Evolutionary conservation across 2,329 filamentous ascomycete species (phyloP), one percentile per base, ranked within the genome.

Genomic region (Whalleya microplaca): DNA sequence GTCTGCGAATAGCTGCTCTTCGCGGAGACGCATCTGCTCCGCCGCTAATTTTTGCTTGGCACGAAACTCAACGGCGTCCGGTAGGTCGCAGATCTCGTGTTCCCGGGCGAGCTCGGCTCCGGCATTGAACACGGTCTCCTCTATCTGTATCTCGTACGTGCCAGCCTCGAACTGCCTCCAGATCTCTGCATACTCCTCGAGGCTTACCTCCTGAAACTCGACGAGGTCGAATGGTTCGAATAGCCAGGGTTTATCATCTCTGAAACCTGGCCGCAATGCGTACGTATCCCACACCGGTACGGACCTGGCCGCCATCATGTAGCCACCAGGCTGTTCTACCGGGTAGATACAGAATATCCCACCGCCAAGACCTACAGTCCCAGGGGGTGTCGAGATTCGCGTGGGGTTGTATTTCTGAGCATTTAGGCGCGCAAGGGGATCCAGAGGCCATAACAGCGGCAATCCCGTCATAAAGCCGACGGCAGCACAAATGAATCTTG

Each of bases 271-370:
- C 1, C 70, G 67, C 3, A 61, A 62, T 0, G 71, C 72, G 18
- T 69, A 70, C 2, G 67, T 66, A 55, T 76, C 73, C 68, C 72
- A 75, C 6, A 68, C 67, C 5, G 68, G 66, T 8, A 75, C 55
- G 0, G 68, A 67, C 48, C 65, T 50, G 12, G 69, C 75, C 4
- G 73, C 66, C 29, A 75, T 65, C 69, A 70, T 70, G 63, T 76
- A 78, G 0, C 76, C 76, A 3, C 76, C 76, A 0, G 75, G 75
- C 4, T 66, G 62, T 21, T 73, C 73, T 1, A 71, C 67, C 0
- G 73, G 69, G 48, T 78, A 78, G 6, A 76, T 68, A 23, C 71
- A 67, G 12, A 76, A 62, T 12, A 70, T 54, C 2, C 67, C 68
- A 0, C 76, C 74, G 3, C 75, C 75, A 5, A 72, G 66, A 0